Percentiles rank a stretch among this genome's conserved stretches.
phyloP scores from a whole-genome alignment of 1,139 yeast species.

The Barnettozyma hawaiiensis region DNA sequence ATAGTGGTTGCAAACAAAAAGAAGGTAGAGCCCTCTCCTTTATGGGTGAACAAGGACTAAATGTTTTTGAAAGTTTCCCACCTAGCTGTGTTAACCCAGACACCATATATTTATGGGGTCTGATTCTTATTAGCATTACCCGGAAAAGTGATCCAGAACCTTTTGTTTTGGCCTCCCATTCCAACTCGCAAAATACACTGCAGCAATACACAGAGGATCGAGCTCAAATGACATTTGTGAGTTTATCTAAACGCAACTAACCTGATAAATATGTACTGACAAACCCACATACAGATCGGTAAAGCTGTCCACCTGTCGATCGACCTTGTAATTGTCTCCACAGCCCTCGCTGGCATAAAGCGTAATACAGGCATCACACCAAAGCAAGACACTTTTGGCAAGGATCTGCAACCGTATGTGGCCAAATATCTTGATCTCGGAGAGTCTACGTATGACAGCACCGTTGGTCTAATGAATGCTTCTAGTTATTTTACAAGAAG shows the following conservation, averaged over 20 bases:
- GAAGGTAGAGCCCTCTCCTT: too few species aligned
- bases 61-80: not conserved
- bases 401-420: slow-evolving; percentile 54
- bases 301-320: slow-evolving; percentile 61
- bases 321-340: slow-evolving; percentile 73
- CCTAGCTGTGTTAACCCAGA: not conserved
- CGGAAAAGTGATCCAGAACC: not conserved
- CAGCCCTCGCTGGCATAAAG: slow-evolving; percentile 84
- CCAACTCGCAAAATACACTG: too few species aligned
- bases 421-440: slow-evolving; percentile 74
- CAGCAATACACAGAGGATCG: not conserved
- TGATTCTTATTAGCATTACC: not conserved
- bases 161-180: not conserved
- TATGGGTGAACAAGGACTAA: too few species aligned
- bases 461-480: slow-evolving; percentile 65
- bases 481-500: slow-evolving; percentile 70
- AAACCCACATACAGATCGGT: slow-evolving; percentile 34
- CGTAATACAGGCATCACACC: slow-evolving; percentile 78
- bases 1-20: not conserved
- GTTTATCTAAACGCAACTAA: not conserved
- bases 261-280: not conserved
- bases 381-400: slow-evolving; percentile 34
- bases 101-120: too few species aligned
- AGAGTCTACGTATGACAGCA: slow-evolving; percentile 73
- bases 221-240: not conserved